A percentile compares a stretch with the other conserved stretches of the same genome.
Evolutionary conservation across 257 asterid genomes (phyloP).

Genomic region (Orobanche coerulescens): DNA sequence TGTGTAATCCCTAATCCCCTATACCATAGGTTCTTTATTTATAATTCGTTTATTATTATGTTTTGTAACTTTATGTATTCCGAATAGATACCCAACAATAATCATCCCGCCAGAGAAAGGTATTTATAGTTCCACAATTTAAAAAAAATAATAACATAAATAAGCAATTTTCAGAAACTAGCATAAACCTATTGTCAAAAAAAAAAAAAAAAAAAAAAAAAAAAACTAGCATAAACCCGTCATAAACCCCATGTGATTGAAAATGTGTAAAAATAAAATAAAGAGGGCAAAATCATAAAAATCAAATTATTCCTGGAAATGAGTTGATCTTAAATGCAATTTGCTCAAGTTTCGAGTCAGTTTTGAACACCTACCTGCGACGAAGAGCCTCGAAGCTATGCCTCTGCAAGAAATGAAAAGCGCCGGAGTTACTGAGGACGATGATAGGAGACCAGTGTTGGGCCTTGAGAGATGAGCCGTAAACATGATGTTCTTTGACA

Average conservation of each 20-base stretch:
- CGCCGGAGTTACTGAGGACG: constrained; percentile 27
- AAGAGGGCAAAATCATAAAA: neutral
- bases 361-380: constrained; percentile 50
- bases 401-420: constrained; percentile 49
- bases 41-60: too few relatives aligned
- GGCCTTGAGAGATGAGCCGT: constrained; percentile 18
- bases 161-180: too few relatives aligned
- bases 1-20: too few relatives aligned
- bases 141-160: neutral
- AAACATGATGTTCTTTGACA: constrained; percentile 26
- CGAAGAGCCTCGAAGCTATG: constrained; percentile 74
- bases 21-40: too few relatives aligned
- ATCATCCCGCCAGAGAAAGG: neutral
- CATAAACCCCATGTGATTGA: constrained; percentile 20
- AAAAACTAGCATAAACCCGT: neutral
- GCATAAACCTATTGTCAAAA: too few relatives aligned
- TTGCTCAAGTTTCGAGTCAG: neutral
- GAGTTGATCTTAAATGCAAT: neutral
- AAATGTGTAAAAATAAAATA: neutral
- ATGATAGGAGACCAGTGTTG: constrained; percentile 3
- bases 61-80: too few relatives aligned
- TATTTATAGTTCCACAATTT: neutral
- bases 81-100: too few relatives aligned
- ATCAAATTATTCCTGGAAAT: neutral
- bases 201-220: too few relatives aligned